Percentiles rank a stretch among this genome's conserved stretches.
Conservation (phyloP, 371 early-diverging fungal genomes). For the Saksenaea oblongispora region DNA sequence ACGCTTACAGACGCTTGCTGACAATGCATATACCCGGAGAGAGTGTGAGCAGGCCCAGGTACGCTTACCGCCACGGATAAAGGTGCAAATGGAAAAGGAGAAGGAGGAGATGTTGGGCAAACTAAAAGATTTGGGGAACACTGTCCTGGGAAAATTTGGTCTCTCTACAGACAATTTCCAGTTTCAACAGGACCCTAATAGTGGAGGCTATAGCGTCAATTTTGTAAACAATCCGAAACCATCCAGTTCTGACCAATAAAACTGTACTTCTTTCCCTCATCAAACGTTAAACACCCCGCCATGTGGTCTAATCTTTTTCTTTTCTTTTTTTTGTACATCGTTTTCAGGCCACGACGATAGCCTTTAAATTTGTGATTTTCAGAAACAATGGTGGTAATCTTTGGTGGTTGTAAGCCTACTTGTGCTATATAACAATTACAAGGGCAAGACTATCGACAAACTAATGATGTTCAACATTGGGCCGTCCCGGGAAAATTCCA, state of each 20-base stretch:
- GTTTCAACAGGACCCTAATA: conserved; percentile 59
- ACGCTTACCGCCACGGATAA: conserved; percentile 45
- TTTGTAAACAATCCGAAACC: conserved; percentile 53
- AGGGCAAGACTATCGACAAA: conserved; percentile 2
- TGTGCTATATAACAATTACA: not conserved
- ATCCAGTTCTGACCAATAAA: too few species aligned
- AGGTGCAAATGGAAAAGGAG: conserved; percentile 61
- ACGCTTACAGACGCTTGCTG: conserved; percentile 28
- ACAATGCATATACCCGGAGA: conserved; percentile 35
- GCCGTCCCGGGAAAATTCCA: conserved; percentile 14
- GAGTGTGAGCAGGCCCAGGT: conserved; percentile 38
- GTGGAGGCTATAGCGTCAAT: conserved; percentile 67
- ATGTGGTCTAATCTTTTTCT: too few species aligned
- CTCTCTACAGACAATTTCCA: conserved; percentile 75
- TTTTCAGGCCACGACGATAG: not conserved
- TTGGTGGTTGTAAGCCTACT: not conserved
- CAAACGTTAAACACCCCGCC: too few species aligned
- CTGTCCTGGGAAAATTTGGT: conserved; percentile 74
- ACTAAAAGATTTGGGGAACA: conserved; percentile 74
- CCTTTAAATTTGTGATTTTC: not conserved
- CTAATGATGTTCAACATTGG: not conserved
- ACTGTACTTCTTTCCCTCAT: too few species aligned
- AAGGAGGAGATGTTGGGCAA: conserved; percentile 78
- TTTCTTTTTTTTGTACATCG: too few species aligned
- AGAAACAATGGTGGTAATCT: not conserved